Evolutionary conservation across 306 rosid species (phyloP).

Genomic region (Rosa persica): DNA sequence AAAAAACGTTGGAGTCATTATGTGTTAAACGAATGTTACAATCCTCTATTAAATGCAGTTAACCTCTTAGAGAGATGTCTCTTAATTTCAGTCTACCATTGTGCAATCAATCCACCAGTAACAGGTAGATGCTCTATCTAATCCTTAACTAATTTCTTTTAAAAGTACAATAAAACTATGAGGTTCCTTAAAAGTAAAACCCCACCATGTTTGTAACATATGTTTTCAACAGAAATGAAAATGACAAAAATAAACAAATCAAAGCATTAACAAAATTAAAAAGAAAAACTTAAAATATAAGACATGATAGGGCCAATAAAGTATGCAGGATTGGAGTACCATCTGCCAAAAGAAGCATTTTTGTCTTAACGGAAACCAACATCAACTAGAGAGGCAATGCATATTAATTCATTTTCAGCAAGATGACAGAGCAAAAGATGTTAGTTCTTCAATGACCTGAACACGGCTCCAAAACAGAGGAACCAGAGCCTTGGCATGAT

Average conservation of each 20-base stretch:
- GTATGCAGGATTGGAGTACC: constrained; percentile 1
- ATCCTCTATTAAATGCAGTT: background rate
- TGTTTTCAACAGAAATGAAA: background rate
- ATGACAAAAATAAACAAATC: background rate
- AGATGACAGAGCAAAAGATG: constrained; percentile 14
- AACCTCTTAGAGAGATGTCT: background rate
- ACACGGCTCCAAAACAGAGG: constrained; percentile 97
- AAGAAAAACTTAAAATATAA: background rate
- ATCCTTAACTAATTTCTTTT: background rate
- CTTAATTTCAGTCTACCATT: background rate
- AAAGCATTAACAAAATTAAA: background rate
- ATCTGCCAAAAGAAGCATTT: constrained; percentile 6
- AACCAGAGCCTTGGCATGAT: constrained; percentile 94
- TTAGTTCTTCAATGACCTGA: constrained; percentile 63
- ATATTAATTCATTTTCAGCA: constrained; percentile 13
- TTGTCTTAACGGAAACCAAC: background rate
- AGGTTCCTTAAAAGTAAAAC: background rate
- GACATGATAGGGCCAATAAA: background rate
- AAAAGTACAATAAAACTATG: background rate
- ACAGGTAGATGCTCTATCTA: background rate
- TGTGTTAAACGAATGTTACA: background rate
- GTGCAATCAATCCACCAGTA: background rate
- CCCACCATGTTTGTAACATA: background rate
- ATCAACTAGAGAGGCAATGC: background rate
- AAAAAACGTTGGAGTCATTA: background rate